Conservation (phyloP, 441 rosid species). For the Francoa sonchifolia region DNA sequence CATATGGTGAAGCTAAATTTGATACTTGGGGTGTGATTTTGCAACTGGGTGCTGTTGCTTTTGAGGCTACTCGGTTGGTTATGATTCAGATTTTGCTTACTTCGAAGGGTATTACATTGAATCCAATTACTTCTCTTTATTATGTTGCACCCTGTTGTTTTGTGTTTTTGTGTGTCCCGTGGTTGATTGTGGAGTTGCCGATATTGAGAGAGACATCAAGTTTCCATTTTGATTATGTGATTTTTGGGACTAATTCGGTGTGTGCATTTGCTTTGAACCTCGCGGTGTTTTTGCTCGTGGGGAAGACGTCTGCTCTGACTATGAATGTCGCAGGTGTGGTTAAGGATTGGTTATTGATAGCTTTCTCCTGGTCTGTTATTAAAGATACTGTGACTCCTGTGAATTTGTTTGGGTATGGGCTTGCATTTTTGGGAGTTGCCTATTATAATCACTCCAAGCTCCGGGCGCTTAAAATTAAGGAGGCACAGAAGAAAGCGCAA, state of each 20-base stretch:
- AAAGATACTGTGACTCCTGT: constrained; percentile 88
- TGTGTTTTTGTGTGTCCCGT: constrained; percentile 60
- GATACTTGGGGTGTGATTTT: constrained; percentile 76
- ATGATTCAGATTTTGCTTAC: constrained; percentile 85
- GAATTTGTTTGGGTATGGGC: constrained; percentile 29
- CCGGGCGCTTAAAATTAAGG: constrained; percentile 23
- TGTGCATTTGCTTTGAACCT: constrained; percentile 91
- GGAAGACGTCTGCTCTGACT: constrained; percentile 87
- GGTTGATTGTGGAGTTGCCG: constrained; percentile 81
- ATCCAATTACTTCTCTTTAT: constrained; percentile 74
- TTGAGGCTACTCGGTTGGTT: constrained; percentile 86
- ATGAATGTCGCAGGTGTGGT: constrained; percentile 99
- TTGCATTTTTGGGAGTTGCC: constrained; percentile 17
- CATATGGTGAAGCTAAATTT: constrained; percentile 86
- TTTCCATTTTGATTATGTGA: constrained; percentile 66
- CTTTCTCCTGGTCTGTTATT: constrained; percentile 89
- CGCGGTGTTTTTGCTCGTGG: constrained; percentile 86
- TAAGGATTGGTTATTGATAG: constrained; percentile 90
- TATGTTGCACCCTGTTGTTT: constrained; percentile 95
- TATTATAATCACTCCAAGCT: constrained; percentile 17
- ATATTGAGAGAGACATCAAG: constrained; percentile 57
- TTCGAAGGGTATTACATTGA: constrained; percentile 70
- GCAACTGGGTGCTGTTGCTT: constrained; percentile 82
- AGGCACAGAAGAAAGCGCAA: constrained; percentile 92
- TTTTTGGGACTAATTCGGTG: constrained; percentile 77